A percentile compares a stretch with the other conserved stretches of the same genome.
phyloP scores from a whole-genome alignment of 1,284 basidiomycete species.

The Ceratobasidium sp. region DNA sequence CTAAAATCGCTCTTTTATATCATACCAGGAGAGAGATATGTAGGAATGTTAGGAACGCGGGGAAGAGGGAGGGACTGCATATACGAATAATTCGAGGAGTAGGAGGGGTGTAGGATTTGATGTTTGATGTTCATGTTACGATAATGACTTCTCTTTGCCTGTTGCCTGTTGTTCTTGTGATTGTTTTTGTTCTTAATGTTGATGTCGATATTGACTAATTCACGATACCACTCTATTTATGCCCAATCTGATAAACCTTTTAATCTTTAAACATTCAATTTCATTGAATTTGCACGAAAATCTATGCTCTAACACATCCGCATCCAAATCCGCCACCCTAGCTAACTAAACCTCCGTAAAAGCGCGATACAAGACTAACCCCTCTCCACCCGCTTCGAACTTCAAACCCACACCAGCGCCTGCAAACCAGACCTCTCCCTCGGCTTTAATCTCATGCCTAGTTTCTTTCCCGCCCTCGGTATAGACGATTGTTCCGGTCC shows the following conservation, averaged over 20 bases:
- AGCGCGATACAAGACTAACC: conserved; percentile 77
- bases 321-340: not conserved
- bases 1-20: no score
- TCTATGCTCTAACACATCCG: conserved; percentile 17
- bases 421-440: conserved; percentile 88
- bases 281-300: conserved; percentile 3
- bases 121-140: no score
- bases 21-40: no score
- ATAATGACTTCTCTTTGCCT: no score
- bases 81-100: no score
- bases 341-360: conserved; percentile 68
- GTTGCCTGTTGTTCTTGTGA: not conserved
- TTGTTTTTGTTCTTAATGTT: conserved; percentile 1
- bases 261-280: conserved; percentile 5
- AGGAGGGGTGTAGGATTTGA: no score
- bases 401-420: conserved; percentile 75
- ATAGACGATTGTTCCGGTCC: conserved; percentile 65
- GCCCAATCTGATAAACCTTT: conserved; percentile 27
- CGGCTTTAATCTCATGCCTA: conserved; percentile 64
- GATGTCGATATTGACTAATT: conserved; percentile 1
- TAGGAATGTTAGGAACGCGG: no score
- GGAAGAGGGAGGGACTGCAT: no score
- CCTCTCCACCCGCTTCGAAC: conserved; percentile 61
- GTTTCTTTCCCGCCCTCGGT: conserved; percentile 61
- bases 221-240: conserved; percentile 17